A percentile compares a stretch with the other conserved stretches of the same genome.
phyloP scores from a whole-genome alignment of 768 basidiomycete genomes.

The Scleroderma bovista region DNA sequence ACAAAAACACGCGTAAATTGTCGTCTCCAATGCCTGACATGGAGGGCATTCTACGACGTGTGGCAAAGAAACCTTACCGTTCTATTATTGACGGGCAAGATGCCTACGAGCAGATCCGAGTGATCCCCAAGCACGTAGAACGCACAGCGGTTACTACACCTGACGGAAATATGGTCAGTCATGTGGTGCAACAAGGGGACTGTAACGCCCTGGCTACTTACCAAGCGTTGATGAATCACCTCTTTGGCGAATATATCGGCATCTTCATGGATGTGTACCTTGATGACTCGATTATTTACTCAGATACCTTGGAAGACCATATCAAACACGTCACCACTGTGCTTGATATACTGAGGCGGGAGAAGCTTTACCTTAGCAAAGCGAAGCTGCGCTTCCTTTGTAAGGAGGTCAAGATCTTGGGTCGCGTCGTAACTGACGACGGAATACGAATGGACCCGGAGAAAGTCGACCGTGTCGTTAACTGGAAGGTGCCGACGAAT shows the following conservation, averaged over 20 bases:
- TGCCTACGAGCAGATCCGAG: too few species aligned
- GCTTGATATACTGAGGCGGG: constrained; percentile 26
- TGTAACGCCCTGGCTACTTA: constrained; percentile 42
- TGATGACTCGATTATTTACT: constrained; percentile 3
- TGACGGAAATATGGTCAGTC: constrained; percentile 33
- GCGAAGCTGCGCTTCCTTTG: constrained; percentile 31
- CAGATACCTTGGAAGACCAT: constrained; percentile 21
- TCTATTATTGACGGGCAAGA: too few species aligned
- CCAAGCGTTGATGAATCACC: constrained; percentile 22
- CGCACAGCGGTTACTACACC: constrained; percentile 33
- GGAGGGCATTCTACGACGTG: too few species aligned
- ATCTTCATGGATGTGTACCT: constrained; percentile 7
- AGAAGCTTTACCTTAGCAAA: constrained; percentile 34
- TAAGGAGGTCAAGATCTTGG: constrained; percentile 28
- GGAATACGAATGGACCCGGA: constrained; percentile 41
- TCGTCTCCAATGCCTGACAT: too few species aligned
- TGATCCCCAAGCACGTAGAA: constrained; percentile 1
- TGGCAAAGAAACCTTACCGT: too few species aligned
- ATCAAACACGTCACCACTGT: constrained; percentile 25
- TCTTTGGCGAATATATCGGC: background rate
- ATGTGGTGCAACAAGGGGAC: constrained; percentile 11
- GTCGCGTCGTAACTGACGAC: constrained; percentile 30
- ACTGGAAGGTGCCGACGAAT: constrained; percentile 3
- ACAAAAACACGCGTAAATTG: too few species aligned
- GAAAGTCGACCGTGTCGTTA: constrained; percentile 34